Evolutionary conservation across 352 stramenopile genomes (phyloP), one percentile per base, ranked within the genome.

Genomic region (Blastocystis sp.): DNA sequence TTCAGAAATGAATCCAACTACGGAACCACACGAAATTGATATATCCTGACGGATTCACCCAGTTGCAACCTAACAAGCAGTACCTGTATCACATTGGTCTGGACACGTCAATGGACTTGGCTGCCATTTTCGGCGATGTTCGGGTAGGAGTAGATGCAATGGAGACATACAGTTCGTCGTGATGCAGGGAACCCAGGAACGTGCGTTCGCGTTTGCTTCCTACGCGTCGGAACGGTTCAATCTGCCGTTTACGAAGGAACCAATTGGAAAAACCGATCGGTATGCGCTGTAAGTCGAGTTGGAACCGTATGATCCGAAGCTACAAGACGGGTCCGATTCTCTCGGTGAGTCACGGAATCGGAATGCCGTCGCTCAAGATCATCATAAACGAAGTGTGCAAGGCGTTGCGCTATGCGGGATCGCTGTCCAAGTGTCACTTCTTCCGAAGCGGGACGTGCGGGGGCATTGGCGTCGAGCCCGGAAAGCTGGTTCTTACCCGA

Each of bases 231-330:
- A 72, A 40, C 9, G n/a, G 44, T 53, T 84, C 1, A 42, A 73
- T 24, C 21, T 84, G n/a, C 73, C 73, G 4, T 73, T 73, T 67
- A 46, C n/a, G 32, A 46, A 24, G 75, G 54, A 73, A 21, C 18
- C 46, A 16, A 84, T 84, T 36, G 73, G 73, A 34, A 84, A 84
- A 42, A 84, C 73, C 9, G 73, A 84, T 8, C 54, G 73, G n/a
- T 84, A 67, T 38, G 78, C 73, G 24, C 32, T 84, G 73, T 84
- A 34, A 11, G 21, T 16, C 4, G 7, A 54, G 18, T 56, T 64
- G 6, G 29, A 38, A 16, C 75, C 16, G 14, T 36, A 38, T n/a
- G 24, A 84, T 67, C 4, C n/a, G 24, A 63, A 84, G 73, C 3
- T 84, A 84, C 29, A 65, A 71, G 36, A 46, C 54, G 18, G 48